phyloP scores from a whole-genome alignment of 129 eudicot genomes.

The Logfia minima region DNA sequence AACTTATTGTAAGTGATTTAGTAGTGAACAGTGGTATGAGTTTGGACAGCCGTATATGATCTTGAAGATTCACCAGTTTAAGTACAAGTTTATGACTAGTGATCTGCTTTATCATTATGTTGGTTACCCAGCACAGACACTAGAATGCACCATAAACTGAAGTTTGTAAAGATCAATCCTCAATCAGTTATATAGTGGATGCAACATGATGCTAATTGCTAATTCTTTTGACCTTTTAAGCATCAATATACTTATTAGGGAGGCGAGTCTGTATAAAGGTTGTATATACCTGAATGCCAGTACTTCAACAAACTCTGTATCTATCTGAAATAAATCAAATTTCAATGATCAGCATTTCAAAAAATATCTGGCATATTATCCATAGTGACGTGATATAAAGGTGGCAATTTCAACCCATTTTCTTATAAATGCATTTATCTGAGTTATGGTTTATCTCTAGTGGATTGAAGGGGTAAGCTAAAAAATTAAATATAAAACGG shows the following conservation, averaged over 20 bases:
- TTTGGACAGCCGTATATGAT: not conserved
- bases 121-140: not conserved
- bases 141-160: not conserved
- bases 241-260: not conserved
- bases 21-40: not conserved
- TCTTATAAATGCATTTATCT: not conserved
- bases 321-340: conserved; percentile 49
- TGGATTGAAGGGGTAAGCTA: not conserved
- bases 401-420: conserved; percentile 3
- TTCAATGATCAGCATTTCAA: not conserved
- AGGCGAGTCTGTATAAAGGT: not conserved
- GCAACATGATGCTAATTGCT: not conserved
- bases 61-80: not conserved
- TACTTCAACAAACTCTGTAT: conserved; percentile 68
- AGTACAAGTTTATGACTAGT: conserved; percentile 1
- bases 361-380: conserved; percentile 12
- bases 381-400: not conserved
- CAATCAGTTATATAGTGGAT: not conserved
- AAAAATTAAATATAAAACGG: not conserved
- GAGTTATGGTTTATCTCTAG: conserved; percentile 1
- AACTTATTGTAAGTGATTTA: not conserved
- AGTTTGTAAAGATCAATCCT: not conserved
- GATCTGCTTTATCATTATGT: not conserved
- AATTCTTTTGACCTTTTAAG: conserved; percentile 1
- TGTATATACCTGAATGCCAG: conserved; percentile 69